Base-by-base conservation (phyloP, 2,329 filamentous ascomycete species). In the Colletotrichum zoysiae region DNA sequence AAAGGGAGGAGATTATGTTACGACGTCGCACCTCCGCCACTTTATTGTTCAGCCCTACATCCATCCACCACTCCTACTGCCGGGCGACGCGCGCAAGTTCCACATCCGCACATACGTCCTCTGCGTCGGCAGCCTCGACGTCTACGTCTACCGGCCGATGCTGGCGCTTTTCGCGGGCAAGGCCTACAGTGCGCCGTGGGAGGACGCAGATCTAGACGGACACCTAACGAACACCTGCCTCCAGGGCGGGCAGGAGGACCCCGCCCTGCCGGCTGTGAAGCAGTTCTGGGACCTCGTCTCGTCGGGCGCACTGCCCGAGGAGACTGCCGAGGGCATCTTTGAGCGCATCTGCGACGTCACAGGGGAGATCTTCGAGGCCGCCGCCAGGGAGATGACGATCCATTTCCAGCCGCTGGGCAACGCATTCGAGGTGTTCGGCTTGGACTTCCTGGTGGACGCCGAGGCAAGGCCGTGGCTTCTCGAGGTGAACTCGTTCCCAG, bases 41-140 rank as follows among this genome's bases (percentile, higher is more conserved):
- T 99, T 99, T 83, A 91, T 98, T 77, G 95, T 93, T 6, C 96
- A 99, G 81, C 94, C 94, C 0, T 99, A 99, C 82, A 95, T 99
- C 77, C 89, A 97, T 80, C 93, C 92, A 1, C 95, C 95, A 0
- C 88, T 98, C 4, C 87, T 98, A 16, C 84, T 95, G 20, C 86
- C 85, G 3, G 87, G 85, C n/a, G 87, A 87, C 40, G 85, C 87
- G 73, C 89, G 93, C 74, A 99, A 99, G 82, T 99, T 98, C 83
- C 96, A 99, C 83, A 94, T 99, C 78, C 88, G 96, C 56, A 94
- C 93, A 1, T 99, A 99, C 81, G 93, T 97, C 33, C 87, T 97
- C 71, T 93, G 94, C 64, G 86, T 91, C 1, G 95, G 95, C 55
- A 89, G 91, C 1, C 85, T 99, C 16, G 87, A 90, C 72, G 90